Evolutionary conservation across 1,284 basidiomycete genomes (phyloP), one percentile per base, ranked within the genome.

Genomic region (Acaromyces ingoldii): DNA sequence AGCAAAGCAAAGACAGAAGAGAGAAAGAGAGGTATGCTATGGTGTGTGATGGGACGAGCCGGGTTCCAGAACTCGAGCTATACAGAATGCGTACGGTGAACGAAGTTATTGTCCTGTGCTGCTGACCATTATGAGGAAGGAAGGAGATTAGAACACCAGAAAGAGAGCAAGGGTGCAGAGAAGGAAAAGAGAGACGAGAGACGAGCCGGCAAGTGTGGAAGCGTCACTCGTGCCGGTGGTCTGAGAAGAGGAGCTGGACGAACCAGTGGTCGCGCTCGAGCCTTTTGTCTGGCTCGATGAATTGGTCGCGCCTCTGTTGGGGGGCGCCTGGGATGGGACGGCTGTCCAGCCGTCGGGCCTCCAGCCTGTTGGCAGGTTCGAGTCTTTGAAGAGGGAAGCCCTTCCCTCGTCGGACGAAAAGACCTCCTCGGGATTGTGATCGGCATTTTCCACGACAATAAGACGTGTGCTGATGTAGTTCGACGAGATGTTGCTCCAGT

Each of bases 401-500:
- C 70, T 56, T 2, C 71, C 72, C 28, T 64, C 54, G 15, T 38
- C 24, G 24, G 55, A 52, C 6, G 51, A 54, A 37, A 72, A 74
- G 21, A 75, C 72, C 38, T 60, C 36, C 11, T 42, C 54, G 2
- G 70, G 71, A 38, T 63, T 47, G 38, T 75, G 72, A 28, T 56
- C 57, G 0, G 70, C 72, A 4, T 69, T 50, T 25, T 58, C 54
- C 30, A 74, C 61, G 31, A 74, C 63, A 29, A 58, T 60, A 19
- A 75, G 52, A 5, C 62, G 63, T 29, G 68, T 63, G 1, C n/a
- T 15, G 29, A 75, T 52, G 24, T 47, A 30, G 19, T 60, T 56
- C 2, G 48, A 37, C 17, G 60, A 58, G 11, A 63, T 25, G 26
- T 52, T 40, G 42, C 59, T 62, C 72, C 72, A 75, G 55, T 75